phyloP scores from a whole-genome alignment of 345 rosid genomes.

The Salix purpurea region DNA sequence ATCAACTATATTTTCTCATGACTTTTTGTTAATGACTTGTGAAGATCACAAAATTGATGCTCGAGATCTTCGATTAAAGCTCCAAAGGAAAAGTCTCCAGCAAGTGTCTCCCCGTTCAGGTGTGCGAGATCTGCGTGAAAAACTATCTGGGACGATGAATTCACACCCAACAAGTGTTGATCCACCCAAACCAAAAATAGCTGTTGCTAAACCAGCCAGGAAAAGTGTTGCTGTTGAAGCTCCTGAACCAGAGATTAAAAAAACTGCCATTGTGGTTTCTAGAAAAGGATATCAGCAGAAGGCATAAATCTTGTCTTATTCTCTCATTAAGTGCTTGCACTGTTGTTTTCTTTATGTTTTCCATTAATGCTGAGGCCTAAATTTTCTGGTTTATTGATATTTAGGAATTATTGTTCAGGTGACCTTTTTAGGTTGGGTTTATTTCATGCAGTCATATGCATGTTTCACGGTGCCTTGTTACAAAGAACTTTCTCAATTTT shows the following conservation, averaged over 20 bases:
- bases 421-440: neutral
- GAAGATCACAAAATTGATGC: conserved; percentile 64
- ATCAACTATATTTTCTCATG: conserved; percentile 38
- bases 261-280: conserved; percentile 36
- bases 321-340: neutral
- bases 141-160: conserved; percentile 77
- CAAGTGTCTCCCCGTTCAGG: conserved; percentile 49
- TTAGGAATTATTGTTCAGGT: neutral
- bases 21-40: conserved; percentile 44
- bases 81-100: conserved; percentile 58
- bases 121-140: conserved; percentile 78
- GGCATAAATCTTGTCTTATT: conserved; percentile 24
- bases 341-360: neutral
- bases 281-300: conserved; percentile 61
- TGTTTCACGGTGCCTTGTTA: neutral
- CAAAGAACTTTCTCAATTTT: neutral
- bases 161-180: conserved; percentile 48
- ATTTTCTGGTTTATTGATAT: neutral
- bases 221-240: conserved; percentile 60
- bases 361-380: neutral
- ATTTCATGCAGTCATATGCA: neutral
- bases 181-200: conserved; percentile 44
- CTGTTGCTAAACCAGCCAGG: conserved; percentile 49
- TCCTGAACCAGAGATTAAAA: conserved; percentile 49
- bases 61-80: conserved; percentile 89